A percentile compares a stretch with the other conserved stretches of the same genome.
Evolutionary conservation across 176 grass and related monocot genomes (phyloP).

Genomic region (Musa schizocarpa): DNA sequence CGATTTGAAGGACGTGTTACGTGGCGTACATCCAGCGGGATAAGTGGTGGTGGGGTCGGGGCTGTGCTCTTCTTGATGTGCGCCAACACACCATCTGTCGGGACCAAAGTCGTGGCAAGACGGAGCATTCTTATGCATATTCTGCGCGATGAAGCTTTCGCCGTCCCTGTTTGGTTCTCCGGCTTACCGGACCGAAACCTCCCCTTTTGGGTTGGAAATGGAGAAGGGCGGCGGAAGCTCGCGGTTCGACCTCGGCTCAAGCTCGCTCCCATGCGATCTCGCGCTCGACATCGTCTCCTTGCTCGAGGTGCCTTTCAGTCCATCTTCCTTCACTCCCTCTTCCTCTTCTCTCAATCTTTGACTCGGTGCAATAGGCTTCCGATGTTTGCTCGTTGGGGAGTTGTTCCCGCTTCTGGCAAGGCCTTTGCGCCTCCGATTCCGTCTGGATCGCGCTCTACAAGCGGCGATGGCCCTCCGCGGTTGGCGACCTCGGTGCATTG

Average conservation of each 20-base stretch:
- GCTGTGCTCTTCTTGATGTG: background rate
- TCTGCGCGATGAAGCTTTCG: background rate
- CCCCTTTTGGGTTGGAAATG: background rate
- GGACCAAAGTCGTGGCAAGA: too few relatives aligned
- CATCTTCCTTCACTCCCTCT: slow-evolving; percentile 11
- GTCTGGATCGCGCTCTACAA: slow-evolving; percentile 58
- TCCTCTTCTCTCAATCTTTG: background rate
- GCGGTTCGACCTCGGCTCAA: slow-evolving; percentile 12
- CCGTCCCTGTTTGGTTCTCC: background rate
- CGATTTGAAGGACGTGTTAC: background rate
- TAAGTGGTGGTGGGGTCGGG: background rate
- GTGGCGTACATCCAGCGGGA: background rate
- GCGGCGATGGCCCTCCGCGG: slow-evolving; percentile 35
- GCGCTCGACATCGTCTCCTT: slow-evolving; percentile 30
- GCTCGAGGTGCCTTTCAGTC: slow-evolving; percentile 30
- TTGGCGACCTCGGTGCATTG: background rate
- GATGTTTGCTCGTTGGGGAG: slow-evolving; percentile 55
- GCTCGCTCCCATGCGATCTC: slow-evolving; percentile 38
- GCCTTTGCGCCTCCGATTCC: slow-evolving; percentile 43
- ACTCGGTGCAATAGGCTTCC: slow-evolving; percentile 27
- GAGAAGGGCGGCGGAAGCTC: background rate
- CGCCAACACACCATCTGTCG: background rate
- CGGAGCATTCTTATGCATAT: too few relatives aligned
- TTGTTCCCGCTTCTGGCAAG: slow-evolving; percentile 45
- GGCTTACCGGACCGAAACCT: background rate